phyloP scores from a whole-genome alignment of 768 basidiomycete species.

The Pleurotus eryngii region DNA sequence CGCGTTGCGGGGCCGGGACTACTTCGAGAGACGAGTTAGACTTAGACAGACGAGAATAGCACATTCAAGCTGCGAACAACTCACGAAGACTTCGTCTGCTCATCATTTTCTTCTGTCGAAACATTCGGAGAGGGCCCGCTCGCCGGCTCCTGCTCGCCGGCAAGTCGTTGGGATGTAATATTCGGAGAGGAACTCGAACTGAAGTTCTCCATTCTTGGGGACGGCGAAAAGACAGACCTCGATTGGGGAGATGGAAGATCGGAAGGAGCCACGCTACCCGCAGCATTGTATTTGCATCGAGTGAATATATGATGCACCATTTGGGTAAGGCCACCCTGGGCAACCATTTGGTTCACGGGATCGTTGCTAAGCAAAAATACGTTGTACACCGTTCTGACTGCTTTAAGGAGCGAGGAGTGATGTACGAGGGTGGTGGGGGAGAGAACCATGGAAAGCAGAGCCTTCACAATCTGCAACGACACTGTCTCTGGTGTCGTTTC shows the following conservation, averaged over 20 bases:
- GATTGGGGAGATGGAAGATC: conserved; percentile 19
- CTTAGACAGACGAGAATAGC: no score
- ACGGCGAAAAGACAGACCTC: background rate
- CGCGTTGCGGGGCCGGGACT: conserved; percentile 11
- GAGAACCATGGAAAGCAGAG: conserved; percentile 83
- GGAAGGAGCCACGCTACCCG: conserved; percentile 15
- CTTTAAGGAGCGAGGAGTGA: conserved; percentile 93
- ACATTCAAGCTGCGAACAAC: no score
- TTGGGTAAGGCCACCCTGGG: conserved; percentile 95
- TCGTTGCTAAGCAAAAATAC: conserved; percentile 91
- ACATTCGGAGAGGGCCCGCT: background rate
- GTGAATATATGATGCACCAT: conserved; percentile 98
- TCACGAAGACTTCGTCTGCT: no score
- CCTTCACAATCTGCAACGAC: conserved; percentile 95
- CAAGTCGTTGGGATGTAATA: background rate
- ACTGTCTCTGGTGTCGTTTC: conserved; percentile 88
- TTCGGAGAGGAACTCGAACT: conserved; percentile 4
- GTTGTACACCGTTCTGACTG: conserved; percentile 97
- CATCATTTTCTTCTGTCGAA: background rate
- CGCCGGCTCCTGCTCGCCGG: background rate
- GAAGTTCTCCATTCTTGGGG: conserved; percentile 11
- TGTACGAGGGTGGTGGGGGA: conserved; percentile 87
- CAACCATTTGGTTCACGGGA: conserved; percentile 94
- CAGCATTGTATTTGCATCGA: conserved; percentile 53
- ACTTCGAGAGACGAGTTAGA: background rate